These are phyloP conservation scores for Bidens hawaiensis DNA, from an alignment of 140 eudicot genomes.

Conservation along the genomic window DNA sequence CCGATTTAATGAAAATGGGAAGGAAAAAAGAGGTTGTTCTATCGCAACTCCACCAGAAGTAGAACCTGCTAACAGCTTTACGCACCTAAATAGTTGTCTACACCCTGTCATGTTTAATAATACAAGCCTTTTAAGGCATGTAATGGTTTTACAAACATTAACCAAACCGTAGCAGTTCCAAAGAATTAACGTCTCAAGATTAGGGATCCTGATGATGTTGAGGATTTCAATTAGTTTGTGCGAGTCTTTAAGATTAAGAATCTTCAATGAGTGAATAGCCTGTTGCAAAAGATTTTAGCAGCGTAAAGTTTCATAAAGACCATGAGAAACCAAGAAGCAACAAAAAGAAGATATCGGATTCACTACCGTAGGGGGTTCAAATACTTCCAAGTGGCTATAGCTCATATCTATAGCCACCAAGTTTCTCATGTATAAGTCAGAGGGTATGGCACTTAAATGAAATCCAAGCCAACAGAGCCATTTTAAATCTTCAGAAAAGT, in stretches of 20 bases:
- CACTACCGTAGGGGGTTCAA: too few relatives aligned
- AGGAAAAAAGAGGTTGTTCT: not conserved
- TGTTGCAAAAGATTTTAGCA: not conserved
- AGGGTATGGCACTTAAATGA: too few relatives aligned
- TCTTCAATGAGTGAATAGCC: not conserved
- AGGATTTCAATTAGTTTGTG: not conserved
- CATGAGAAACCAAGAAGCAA: not conserved
- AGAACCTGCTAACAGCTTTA: not conserved
- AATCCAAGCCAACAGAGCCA: constrained; percentile 10
- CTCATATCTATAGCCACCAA: too few relatives aligned
- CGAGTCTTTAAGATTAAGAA: not conserved
- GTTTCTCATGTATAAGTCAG: too few relatives aligned
- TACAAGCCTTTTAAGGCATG: not conserved
- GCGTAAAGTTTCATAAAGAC: not conserved
- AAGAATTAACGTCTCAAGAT: too few relatives aligned
- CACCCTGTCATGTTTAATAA: too few relatives aligned
- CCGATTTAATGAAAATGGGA: not conserved
- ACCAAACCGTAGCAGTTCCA: too few relatives aligned
- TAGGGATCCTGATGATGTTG: not conserved
- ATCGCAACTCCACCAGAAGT: too few relatives aligned
- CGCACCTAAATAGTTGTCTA: not conserved
- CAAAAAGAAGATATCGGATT: too few relatives aligned
- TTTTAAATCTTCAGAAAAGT: not conserved
- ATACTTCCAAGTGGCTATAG: too few relatives aligned
- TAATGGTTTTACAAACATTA: too few relatives aligned